Evolutionary conservation across 2,329 filamentous ascomycete genomes (phyloP).

Genomic region (Trichoderma cornu-damae): DNA sequence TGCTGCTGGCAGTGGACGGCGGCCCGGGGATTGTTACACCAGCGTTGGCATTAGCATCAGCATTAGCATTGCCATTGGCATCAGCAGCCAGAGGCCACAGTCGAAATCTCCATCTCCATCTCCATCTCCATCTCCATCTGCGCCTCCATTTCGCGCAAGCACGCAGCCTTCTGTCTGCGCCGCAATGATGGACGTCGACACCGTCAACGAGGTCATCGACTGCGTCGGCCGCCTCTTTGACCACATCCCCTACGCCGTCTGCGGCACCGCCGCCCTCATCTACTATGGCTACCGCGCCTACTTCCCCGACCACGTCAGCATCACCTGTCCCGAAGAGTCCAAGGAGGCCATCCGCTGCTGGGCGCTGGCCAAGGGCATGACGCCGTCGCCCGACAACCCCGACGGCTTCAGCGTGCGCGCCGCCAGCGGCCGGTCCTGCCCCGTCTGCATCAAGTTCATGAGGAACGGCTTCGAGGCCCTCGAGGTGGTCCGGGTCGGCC

Average conservation of each 20-base stretch:
- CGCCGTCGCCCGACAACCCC: conserved; percentile 19
- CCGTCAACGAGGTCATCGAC: conserved; percentile 36
- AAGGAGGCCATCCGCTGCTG: conserved; percentile 38
- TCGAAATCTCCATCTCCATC: background rate
- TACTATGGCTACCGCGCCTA: conserved; percentile 38
- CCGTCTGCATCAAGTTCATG: conserved; percentile 35
- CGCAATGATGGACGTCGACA: conserved; percentile 26
- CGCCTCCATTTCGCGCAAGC: too few relatives aligned
- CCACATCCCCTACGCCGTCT: conserved; percentile 44
- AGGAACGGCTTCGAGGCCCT: conserved; percentile 31
- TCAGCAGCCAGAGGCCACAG: background rate
- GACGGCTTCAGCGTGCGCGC: conserved; percentile 37
- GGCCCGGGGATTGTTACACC: background rate
- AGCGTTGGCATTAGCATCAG: conserved; percentile 17
- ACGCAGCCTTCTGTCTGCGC: background rate
- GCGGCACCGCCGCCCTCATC: conserved; percentile 41
- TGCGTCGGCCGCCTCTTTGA: conserved; percentile 37
- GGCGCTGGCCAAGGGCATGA: conserved; percentile 36
- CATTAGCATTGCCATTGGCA: background rate
- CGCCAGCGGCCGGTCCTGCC: conserved; percentile 27
- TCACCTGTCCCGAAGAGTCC: conserved; percentile 38
- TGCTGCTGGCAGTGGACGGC: conserved; percentile 10
- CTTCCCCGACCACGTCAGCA: conserved; percentile 32
- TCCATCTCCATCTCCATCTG: background rate
- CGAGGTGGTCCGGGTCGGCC: conserved; percentile 22